Base-by-base conservation (phyloP, 768 basidiomycete genomes). In the Lenzites betulinus region DNA sequence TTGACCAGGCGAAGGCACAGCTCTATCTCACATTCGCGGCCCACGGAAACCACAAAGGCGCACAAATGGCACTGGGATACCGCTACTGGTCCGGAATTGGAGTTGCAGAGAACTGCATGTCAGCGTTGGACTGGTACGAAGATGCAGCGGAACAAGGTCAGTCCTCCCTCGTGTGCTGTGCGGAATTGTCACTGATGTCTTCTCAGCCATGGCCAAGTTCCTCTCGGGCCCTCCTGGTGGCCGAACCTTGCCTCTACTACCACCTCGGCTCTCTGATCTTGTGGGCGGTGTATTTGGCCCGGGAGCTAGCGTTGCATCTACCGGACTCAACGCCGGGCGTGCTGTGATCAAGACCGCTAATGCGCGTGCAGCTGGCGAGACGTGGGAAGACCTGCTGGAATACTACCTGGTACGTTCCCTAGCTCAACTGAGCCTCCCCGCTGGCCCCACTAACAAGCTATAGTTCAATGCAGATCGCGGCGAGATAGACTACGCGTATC, bases 41-140 rank as follows among this genome's bases (percentile, higher is more conserved):
- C 1, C 87, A 95, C 51, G 89, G 90, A 1, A 92, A 90, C 0
- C 84, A 95, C 74, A 86, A 87, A 66, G 89, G 90, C 6, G 91
- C 96, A 0, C 88, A 95, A 71, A 95, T 96, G 92, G 86, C 93
- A 1, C 79, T 98, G 33, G 97, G 88, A 0, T 98, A 96, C 73
- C 85, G 95, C 26, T 88, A 95, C 69, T 98, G 95, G 95, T 88
- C 91, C 39, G 97, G 97, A 1, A 97, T 99, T 58, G 92, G 95
- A 12, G 89, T 93, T 0, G 77, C 85, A 53, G 94, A 98, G 71
- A 87, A 88, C 66, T 98, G 97, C 73, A 80, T 87, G 67, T 78
- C 83, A 12, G 92, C 97, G 15, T 76, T 93, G 54, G 82, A 84
- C 26, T 98, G 93, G 90, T 99, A 98, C 71, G 90, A 94, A 69